phyloP scores from a whole-genome alignment of 2,329 filamentous ascomycete genomes.

The Zelopaecilomyces penicillatus region DNA sequence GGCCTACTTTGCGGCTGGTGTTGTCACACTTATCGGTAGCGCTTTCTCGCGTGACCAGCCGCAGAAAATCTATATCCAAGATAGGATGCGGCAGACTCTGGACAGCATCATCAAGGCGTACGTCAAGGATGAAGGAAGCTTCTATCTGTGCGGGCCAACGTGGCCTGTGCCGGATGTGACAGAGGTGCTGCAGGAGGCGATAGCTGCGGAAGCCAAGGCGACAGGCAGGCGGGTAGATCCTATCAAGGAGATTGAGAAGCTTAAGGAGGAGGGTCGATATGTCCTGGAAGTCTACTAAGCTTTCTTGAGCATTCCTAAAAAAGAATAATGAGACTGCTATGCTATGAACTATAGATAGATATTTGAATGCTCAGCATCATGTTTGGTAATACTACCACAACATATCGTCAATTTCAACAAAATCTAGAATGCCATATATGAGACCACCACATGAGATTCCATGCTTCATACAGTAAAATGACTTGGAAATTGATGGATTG shows the following conservation, averaged over 20 bases:
- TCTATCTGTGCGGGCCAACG: constrained; percentile 95
- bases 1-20: constrained; percentile 88
- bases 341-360: too few relatives aligned
- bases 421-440: too few relatives aligned
- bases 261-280: constrained; percentile 92
- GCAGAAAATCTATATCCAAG: constrained; percentile 99
- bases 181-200: constrained; percentile 85
- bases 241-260: constrained; percentile 85
- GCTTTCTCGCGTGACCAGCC: constrained; percentile 96
- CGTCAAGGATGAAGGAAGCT: constrained; percentile 77
- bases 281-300: constrained; percentile 90
- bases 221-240: constrained; percentile 74
- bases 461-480: too few relatives aligned
- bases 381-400: too few relatives aligned
- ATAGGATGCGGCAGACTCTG: constrained; percentile 87
- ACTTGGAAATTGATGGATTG: too few relatives aligned
- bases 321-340: too few relatives aligned
- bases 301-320: background rate
- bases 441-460: too few relatives aligned
- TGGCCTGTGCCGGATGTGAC: constrained; percentile 98
- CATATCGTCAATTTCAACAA: too few relatives aligned
- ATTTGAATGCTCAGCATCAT: too few relatives aligned
- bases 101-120: constrained; percentile 78
- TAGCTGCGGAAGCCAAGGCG: constrained; percentile 63
- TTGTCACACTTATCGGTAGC: constrained; percentile 86